Evolutionary conservation across 1,139 yeast genomes (phyloP).

Genomic region (Magnusiomyces paraingens): DNA sequence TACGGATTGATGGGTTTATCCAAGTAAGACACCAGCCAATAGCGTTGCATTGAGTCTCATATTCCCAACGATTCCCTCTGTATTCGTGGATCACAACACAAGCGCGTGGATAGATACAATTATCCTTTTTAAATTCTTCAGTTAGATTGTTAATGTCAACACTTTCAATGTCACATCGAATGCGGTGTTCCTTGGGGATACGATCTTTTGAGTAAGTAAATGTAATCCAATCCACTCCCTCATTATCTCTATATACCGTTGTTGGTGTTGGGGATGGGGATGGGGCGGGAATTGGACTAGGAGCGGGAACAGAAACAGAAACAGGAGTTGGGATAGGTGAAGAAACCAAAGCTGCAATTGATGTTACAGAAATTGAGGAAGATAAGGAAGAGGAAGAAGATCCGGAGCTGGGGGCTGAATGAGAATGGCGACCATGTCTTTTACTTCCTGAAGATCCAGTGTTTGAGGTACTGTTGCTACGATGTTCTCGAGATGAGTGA

Average conservation of each 20-base stretch:
- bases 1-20: slow-evolving; percentile 37
- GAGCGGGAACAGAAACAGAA: slow-evolving; percentile 1
- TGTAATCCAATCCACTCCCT: slow-evolving; percentile 34
- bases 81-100: slow-evolving; percentile 37
- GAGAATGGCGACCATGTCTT: no score
- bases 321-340: not conserved
- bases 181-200: slow-evolving; percentile 28
- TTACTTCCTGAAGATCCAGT: no score
- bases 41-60: slow-evolving; percentile 42
- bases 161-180: slow-evolving; percentile 33
- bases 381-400: slow-evolving; percentile 8
- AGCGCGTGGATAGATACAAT: slow-evolving; percentile 44
- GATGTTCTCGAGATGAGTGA: no score
- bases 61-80: slow-evolving; percentile 40
- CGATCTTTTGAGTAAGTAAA: slow-evolving; percentile 34
- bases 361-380: slow-evolving; percentile 1
- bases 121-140: slow-evolving; percentile 33
- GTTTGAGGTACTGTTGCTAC: no score
- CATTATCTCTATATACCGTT: slow-evolving; percentile 26
- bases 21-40: slow-evolving; percentile 43
- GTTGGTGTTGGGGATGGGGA: slow-evolving; percentile 20
- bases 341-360: not conserved
- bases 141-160: slow-evolving; percentile 27
- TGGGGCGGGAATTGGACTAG: not conserved
- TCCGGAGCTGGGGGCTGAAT: not conserved